Evolutionary conservation across 2,329 filamentous ascomycete species (phyloP).

Genomic region (Diaporthe sp.): DNA sequence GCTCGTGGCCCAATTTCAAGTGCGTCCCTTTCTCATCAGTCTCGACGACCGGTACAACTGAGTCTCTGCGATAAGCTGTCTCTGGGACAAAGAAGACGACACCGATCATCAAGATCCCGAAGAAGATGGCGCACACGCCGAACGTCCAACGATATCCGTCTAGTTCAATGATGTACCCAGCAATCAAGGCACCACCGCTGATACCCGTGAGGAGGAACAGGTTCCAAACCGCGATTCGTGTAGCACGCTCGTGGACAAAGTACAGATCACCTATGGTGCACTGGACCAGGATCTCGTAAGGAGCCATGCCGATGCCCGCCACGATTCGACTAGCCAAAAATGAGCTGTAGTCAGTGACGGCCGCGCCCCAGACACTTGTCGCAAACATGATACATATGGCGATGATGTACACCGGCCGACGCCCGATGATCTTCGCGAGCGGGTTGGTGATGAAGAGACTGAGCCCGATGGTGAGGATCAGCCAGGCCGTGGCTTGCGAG

Average conservation of each 20-base stretch:
- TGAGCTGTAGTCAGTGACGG: conserved; percentile 56
- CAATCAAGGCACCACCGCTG: conserved; percentile 55
- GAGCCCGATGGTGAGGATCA: conserved; percentile 61
- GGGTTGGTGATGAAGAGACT: conserved; percentile 64
- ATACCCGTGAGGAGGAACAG: conserved; percentile 56
- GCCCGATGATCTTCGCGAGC: conserved; percentile 63
- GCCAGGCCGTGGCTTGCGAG: conserved; percentile 60
- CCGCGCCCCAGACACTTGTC: conserved; percentile 61
- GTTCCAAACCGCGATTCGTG: conserved; percentile 56
- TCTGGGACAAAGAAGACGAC: conserved; percentile 64
- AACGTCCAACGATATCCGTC: conserved; percentile 60
- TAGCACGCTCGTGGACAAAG: conserved; percentile 60
- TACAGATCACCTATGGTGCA: conserved; percentile 62
- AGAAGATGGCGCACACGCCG: conserved; percentile 60
- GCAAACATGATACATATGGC: conserved; percentile 61
- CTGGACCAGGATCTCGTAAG: conserved; percentile 65
- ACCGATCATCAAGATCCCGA: conserved; percentile 56
- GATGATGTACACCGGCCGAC: conserved; percentile 62
- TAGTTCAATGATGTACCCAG: conserved; percentile 55
- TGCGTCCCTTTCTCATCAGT: conserved; percentile 29
- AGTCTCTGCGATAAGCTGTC: conserved; percentile 58
- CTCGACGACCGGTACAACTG: conserved; percentile 39
- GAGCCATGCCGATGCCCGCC: conserved; percentile 62
- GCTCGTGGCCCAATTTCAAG: conserved; percentile 42
- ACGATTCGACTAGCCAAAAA: conserved; percentile 61